Percentiles rank a stretch among this genome's conserved stretches.
Conservation (phyloP, 352 stramenopile genomes). For the Globisporangium polare region DNA sequence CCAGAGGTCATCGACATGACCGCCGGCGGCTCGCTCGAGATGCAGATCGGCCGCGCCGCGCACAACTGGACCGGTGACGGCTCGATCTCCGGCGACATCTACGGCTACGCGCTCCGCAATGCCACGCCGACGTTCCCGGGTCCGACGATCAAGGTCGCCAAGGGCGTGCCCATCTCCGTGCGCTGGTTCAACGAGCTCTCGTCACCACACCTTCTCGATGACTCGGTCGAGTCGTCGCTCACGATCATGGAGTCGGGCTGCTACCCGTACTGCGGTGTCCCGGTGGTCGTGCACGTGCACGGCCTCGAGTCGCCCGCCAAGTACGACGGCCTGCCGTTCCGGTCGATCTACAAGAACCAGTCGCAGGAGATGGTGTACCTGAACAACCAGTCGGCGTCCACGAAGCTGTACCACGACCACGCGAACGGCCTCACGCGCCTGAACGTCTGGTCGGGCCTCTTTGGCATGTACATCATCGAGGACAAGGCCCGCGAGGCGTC, state of each 20-base stretch:
- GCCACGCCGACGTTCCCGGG: conserved; percentile 38
- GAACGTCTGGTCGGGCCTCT: conserved; percentile 61
- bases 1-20: conserved; percentile 39
- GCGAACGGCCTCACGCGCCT: conserved; percentile 60
- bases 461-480: conserved; percentile 56
- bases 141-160: conserved; percentile 46
- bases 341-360: conserved; percentile 70
- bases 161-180: conserved; percentile 35
- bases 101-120: conserved; percentile 40
- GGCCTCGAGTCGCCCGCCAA: conserved; percentile 60
- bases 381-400: conserved; percentile 67
- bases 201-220: conserved; percentile 42
- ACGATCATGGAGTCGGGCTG: conserved; percentile 45
- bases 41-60: conserved; percentile 31
- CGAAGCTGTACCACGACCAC: conserved; percentile 76
- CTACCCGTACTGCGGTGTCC: conserved; percentile 65
- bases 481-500: conserved; percentile 40
- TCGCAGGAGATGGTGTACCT: conserved; percentile 45
- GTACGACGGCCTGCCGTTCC: conserved; percentile 53
- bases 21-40: conserved; percentile 29
- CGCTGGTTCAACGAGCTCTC: conserved; percentile 53
- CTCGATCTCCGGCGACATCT: conserved; percentile 33
- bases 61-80: conserved; percentile 52
- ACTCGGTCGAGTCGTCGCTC: conserved; percentile 42
- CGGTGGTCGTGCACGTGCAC: conserved; percentile 55